phyloP scores from a whole-genome alignment of 2,329 filamentous ascomycete genomes.

The Verticillium dahliae region DNA sequence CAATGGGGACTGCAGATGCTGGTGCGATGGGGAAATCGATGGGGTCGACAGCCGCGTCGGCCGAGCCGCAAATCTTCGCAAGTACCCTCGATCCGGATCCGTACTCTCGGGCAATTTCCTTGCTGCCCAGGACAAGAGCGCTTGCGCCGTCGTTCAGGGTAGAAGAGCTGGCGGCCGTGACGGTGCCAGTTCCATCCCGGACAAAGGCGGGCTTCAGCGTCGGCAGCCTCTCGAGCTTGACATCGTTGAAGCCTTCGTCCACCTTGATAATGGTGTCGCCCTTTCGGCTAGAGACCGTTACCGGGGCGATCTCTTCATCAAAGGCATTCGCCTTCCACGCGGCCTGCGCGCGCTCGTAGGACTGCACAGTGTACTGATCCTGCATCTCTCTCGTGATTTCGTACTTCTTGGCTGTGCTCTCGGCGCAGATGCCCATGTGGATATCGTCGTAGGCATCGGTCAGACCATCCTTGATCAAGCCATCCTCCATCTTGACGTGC shows the following conservation, averaged over 20 bases:
- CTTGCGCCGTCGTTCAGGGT: slow-evolving; percentile 93
- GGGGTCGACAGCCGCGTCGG: slow-evolving; percentile 84
- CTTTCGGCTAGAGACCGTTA: slow-evolving; percentile 79
- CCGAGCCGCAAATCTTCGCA: slow-evolving; percentile 78
- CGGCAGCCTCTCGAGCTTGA: slow-evolving; percentile 81
- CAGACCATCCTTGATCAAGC: slow-evolving; percentile 86
- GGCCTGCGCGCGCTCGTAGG: slow-evolving; percentile 82
- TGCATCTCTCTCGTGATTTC: slow-evolving; percentile 76
- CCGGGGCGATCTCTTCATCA: slow-evolving; percentile 82
- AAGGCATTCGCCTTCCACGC: slow-evolving; percentile 82
- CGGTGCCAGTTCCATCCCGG: slow-evolving; percentile 75
- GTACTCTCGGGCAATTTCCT: slow-evolving; percentile 73
- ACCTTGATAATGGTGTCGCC: slow-evolving; percentile 71
- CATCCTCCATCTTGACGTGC: slow-evolving; percentile 81
- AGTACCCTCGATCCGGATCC: slow-evolving; percentile 72
- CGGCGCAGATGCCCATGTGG: slow-evolving; percentile 97
- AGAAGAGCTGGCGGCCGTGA: slow-evolving; percentile 91
- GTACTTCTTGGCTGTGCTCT: slow-evolving; percentile 87
- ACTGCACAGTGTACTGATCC: slow-evolving; percentile 83
- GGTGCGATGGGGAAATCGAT: slow-evolving; percentile 95
- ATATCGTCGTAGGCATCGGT: slow-evolving; percentile 96
- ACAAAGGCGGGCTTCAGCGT: slow-evolving; percentile 89
- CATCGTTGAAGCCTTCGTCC: slow-evolving; percentile 83
- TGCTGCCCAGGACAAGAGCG: slow-evolving; percentile 78
- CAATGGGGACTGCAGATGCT: slow-evolving; percentile 84